These are phyloP conservation scores for Aspergillus nanangensis DNA, from an alignment of 495 filamentous ascomycete species.

Conservation along the genomic window DNA sequence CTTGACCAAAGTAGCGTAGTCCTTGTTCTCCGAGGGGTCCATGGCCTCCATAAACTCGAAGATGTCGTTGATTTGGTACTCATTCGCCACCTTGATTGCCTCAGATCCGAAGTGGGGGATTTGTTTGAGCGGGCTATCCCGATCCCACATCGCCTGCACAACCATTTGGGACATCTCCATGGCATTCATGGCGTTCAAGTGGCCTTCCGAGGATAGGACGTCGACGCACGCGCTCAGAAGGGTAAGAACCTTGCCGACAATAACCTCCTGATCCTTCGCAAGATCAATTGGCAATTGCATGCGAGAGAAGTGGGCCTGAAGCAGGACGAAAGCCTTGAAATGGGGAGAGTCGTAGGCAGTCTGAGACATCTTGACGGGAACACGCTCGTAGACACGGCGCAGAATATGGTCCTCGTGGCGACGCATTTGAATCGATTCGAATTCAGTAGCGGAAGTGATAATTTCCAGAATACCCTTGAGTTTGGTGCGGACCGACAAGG, in stretches of 20 bases:
- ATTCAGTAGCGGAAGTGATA: constrained; percentile 93
- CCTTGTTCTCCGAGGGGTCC: constrained; percentile 84
- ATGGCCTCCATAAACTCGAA: constrained; percentile 99
- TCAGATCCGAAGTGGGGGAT: constrained; percentile 91
- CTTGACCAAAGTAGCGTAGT: constrained; percentile 71
- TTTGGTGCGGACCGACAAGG: constrained; percentile 80
- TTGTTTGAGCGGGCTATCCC: constrained; percentile 93
- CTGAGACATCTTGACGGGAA: constrained; percentile 91
- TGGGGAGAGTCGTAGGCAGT: constrained; percentile 87
- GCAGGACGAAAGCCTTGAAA: constrained; percentile 94
- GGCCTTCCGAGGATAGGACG: constrained; percentile 91
- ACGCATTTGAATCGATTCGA: constrained; percentile 90
- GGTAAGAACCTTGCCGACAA: constrained; percentile 80
- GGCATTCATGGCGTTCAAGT: constrained; percentile 93
- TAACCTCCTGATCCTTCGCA: constrained; percentile 92
- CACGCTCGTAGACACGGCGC: constrained; percentile 86
- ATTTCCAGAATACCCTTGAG: constrained; percentile 96
- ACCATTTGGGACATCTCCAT: constrained; percentile 99
- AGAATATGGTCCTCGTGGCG: constrained; percentile 88
- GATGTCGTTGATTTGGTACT: constrained; percentile 83
- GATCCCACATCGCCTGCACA: constrained; percentile 98
- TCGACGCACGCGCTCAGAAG: constrained; percentile 90
- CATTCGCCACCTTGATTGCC: constrained; percentile 76
- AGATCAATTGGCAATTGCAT: constrained; percentile 95
- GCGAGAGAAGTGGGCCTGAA: constrained; percentile 96